Evolutionary conservation across 2,329 filamentous ascomycete genomes (phyloP), one percentile per base, ranked within the genome.

Genomic region (Fusarium mundagurra): DNA sequence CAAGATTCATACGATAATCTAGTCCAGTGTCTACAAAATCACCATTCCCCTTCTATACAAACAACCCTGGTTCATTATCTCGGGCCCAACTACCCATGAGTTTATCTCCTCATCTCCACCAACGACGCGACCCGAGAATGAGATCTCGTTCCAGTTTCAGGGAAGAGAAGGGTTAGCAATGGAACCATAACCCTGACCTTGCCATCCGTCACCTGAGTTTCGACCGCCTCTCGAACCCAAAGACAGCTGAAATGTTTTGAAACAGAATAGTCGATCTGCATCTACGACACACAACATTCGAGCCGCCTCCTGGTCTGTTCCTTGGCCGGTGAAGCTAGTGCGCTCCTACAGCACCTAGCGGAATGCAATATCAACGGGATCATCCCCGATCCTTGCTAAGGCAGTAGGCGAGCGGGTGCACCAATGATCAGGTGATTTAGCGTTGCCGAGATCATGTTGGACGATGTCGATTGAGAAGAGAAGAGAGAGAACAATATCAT

Each of bases 391-490:
- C 73, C 76, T 72, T 73, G 75, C 67, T 54, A 54, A 66, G 61
- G 68, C 68, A 48, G 76, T 76, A 67, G 71, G 74, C 69, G 69
- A 67, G 60, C 57, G 57, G 59, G 55, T 69, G 66, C 72, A 69
- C 68, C 57, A 72, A 67, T 61, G 74, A 79, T 79, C 76, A 78
- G 76, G 77, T 78, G 76, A 79, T 77, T 78, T 78, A 76, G 74
- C 72, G 76, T 68, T 58, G 55, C 31, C 34, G n/a, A 55, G 24
- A 45, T 27, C 44, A 55, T 71, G 67, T 55, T 53, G 22, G 58
- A 36, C 38, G 27, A 69, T 45, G 39, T 66, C 65, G 64, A 70
- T 72, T 29, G 45, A 31, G 39, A 62, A 55, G 43, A 31, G 39
- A 62, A 55, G 64, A 59, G 29, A 62, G 22, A 48, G 20, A 36